Evolutionary conservation across 164 flowering plant species (phyloP).

Genomic region (Liriodendron chinense): DNA sequence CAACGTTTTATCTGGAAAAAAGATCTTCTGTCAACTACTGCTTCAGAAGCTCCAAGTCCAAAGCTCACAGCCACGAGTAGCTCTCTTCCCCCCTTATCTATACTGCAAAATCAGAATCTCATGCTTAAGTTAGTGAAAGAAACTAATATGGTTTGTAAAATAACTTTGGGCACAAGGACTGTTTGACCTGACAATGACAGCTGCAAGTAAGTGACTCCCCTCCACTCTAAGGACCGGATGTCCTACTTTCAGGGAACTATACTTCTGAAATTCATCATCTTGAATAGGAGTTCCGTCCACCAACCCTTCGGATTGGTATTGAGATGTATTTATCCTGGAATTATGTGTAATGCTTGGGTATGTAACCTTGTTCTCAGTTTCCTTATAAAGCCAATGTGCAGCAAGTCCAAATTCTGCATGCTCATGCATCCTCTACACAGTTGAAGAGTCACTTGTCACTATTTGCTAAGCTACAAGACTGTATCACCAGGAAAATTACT

Average conservation of each 20-base stretch:
- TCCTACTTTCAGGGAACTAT: constrained; percentile 61
- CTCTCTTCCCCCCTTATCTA: constrained; percentile 81
- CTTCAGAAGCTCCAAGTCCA: constrained; percentile 83
- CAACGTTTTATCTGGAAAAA: constrained; percentile 64
- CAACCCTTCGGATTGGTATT: constrained; percentile 34
- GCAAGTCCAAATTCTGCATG: constrained; percentile 97
- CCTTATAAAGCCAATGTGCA: constrained; percentile 98
- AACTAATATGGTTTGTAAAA: background rate
- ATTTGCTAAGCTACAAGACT: background rate
- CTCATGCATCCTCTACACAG: constrained; percentile 81
- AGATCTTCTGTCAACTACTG: constrained; percentile 88
- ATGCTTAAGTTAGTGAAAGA: background rate
- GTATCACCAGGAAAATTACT: constrained; percentile 2
- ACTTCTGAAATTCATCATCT: constrained; percentile 39
- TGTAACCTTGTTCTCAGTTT: constrained; percentile 49
- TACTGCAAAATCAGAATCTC: constrained; percentile 43
- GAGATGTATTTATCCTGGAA: constrained; percentile 31
- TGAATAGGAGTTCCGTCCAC: constrained; percentile 41
- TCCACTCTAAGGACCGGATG: constrained; percentile 93
- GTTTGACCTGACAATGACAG: constrained; percentile 70
- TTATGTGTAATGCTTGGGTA: constrained; percentile 25
- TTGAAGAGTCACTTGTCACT: constrained; percentile 1
- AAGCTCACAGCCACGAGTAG: constrained; percentile 94
- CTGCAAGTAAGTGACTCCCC: constrained; percentile 88
- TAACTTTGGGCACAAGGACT: background rate